Conservation (phyloP, 1,284 basidiomycete genomes). For the Tilletia indica region DNA sequence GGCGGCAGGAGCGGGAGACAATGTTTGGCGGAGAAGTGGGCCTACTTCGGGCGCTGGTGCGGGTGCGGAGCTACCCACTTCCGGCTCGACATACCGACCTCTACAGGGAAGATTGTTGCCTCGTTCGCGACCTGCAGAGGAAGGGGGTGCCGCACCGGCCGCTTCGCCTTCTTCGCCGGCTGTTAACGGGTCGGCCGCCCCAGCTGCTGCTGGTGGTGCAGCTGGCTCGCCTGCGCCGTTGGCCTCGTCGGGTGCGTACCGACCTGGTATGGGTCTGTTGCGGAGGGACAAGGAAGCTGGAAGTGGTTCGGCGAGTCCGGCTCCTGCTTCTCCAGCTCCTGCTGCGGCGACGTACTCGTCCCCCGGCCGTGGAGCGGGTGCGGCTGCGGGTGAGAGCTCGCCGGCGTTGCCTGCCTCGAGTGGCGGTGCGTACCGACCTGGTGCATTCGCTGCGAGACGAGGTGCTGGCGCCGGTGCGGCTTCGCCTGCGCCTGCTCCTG, state of each 20-base stretch:
- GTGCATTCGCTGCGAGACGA: constrained; percentile 22
- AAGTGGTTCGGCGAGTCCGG: background rate
- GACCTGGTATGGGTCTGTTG: constrained; percentile 34
- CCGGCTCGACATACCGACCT: background rate
- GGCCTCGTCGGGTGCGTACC: constrained; percentile 27
- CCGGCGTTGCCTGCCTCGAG: background rate
- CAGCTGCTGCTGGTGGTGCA: background rate
- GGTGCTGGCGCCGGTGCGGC: constrained; percentile 21
- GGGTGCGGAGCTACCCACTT: background rate
- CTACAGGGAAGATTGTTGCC: background rate
- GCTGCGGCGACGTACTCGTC: constrained; percentile 23
- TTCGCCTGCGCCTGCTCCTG: constrained; percentile 22
- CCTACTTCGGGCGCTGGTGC: constrained; percentile 19
- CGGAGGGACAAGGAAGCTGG: constrained; percentile 17
- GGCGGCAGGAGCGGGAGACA: background rate
- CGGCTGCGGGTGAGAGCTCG: constrained; percentile 18
- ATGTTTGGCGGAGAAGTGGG: background rate
- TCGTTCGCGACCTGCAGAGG: background rate
- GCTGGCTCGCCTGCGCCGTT: constrained; percentile 21
- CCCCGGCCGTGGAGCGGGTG: constrained; percentile 26
- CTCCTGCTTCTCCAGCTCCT: background rate
- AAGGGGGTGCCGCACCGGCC: background rate
- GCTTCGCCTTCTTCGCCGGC: background rate
- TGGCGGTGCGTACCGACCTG: constrained; percentile 30
- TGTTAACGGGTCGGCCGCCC: background rate